Conservation (phyloP, 768 basidiomycete species). For the Mycena galopus region DNA sequence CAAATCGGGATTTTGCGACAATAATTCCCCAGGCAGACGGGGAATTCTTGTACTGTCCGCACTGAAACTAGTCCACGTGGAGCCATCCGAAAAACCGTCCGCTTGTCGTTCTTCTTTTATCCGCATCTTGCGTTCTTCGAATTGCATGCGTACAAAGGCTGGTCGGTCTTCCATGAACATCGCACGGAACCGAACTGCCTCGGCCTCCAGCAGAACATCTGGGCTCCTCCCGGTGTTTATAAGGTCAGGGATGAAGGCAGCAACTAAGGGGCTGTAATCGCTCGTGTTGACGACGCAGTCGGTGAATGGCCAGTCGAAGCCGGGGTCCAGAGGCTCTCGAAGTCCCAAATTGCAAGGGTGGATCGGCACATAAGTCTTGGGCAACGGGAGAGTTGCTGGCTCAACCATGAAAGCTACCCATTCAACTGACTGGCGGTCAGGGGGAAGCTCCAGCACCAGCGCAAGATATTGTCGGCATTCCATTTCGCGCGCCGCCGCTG, state of each 20-base stretch:
- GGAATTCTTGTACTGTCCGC: neutral
- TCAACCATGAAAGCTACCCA: neutral
- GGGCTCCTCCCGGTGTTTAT: neutral
- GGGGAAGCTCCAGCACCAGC: neutral
- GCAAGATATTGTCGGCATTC: neutral
- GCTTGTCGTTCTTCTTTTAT: neutral
- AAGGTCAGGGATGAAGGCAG: neutral
- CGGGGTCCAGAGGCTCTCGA: conserved; percentile 2
- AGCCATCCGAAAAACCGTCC: neutral
- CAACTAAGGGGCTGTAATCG: neutral
- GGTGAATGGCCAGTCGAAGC: conserved; percentile 15
- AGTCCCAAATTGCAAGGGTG: conserved; percentile 2
- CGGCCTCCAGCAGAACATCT: neutral
- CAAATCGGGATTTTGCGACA: neutral
- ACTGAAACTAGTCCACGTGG: neutral
- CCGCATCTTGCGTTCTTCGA: neutral
- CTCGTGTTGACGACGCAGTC: conserved; percentile 12
- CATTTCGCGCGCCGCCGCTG: neutral
- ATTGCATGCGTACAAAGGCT: neutral
- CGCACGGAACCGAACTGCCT: neutral
- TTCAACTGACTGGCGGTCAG: neutral
- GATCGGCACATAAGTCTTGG: conserved; percentile 11
- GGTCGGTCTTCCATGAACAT: neutral
- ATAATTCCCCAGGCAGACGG: neutral
- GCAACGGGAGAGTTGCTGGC: neutral